Conservation (phyloP, 345 rosid species). For the Bretschneidera sinensis region DNA sequence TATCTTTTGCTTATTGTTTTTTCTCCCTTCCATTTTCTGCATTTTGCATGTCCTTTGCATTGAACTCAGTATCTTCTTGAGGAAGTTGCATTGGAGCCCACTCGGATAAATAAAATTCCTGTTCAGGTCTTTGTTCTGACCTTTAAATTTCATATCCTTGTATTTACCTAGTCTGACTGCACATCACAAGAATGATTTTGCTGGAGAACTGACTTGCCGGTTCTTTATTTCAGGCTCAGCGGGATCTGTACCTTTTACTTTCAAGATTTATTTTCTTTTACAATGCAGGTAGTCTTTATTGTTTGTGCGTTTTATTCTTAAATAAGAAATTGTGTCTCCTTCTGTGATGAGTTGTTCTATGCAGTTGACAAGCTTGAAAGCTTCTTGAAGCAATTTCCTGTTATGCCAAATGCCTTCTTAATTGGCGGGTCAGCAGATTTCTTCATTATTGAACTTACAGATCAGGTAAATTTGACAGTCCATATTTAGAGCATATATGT, state of each 20-base stretch:
- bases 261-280: conserved; percentile 89
- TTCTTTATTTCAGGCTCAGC: conserved; percentile 59
- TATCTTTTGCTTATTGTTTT: neutral
- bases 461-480: conserved; percentile 59
- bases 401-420: conserved; percentile 80
- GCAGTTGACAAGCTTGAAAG: conserved; percentile 75
- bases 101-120: conserved; percentile 66
- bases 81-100: conserved; percentile 72
- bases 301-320: neutral
- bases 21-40: neutral
- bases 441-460: conserved; percentile 88
- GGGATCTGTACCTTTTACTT: conserved; percentile 76
- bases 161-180: conserved; percentile 3
- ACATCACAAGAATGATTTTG: conserved; percentile 2
- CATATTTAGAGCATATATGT: neutral
- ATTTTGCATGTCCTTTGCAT: neutral
- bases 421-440: conserved; percentile 84
- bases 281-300: conserved; percentile 55
- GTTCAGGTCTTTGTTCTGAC: conserved; percentile 52
- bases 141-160: neutral
- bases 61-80: conserved; percentile 77
- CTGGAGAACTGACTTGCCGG: conserved; percentile 4
- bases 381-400: conserved; percentile 71
- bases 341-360: conserved; percentile 16
- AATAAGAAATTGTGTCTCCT: conserved; percentile 2